Evolutionary conservation across 192 early-diverging fungal species (phyloP), one percentile per base, ranked within the genome.

Genomic region (Backusella tarrabulga): DNA sequence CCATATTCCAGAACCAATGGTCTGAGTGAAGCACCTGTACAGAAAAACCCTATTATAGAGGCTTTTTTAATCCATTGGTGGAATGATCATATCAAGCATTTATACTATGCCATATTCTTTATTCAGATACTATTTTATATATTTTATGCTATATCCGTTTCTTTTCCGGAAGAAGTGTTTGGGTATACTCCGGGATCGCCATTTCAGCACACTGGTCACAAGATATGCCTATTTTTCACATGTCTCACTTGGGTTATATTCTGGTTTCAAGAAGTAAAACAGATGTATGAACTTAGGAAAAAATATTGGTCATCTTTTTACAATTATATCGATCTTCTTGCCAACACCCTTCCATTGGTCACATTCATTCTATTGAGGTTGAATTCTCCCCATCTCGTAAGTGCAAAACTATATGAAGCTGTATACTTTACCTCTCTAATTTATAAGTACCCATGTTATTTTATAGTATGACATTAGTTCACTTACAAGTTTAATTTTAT

Each of bases 1-100:
- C 8, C 36, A 2, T 38, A 38, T 38, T 38, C 36, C 8, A 38
- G 36, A 7, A 38, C 6, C 36, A 38, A 6, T 38, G 7, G 7
- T 38, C 36, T 38, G 8, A 60, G 35, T 23, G 32, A 74, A 3
- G n/a, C 63, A n/a, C 63, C 60, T 26, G 26, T 11, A 21, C 44
- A 41, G 15, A 54, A 54, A 56, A 54, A 74, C 19, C 36, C 72
- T 21, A 36, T 74, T 26, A 52, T 74, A 17, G 72, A 74, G 41
- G 72, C 40, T 35, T 4, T 66, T 50, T 36, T 74, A 21, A 4
- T 35, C n/a, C 63, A 74, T 56, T 66, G 40, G 60, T 74, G 56
- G 72, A 29, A 56, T 5, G 40, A 29, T 12, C 40, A 63, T 60
- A 54, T 35, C 1, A 34, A n/a, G 6, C 9, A 3, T 1, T 8